Evolutionary conservation across 2,329 filamentous ascomycete genomes (phyloP).

Genomic region (Pseudodiploospora longispora): DNA sequence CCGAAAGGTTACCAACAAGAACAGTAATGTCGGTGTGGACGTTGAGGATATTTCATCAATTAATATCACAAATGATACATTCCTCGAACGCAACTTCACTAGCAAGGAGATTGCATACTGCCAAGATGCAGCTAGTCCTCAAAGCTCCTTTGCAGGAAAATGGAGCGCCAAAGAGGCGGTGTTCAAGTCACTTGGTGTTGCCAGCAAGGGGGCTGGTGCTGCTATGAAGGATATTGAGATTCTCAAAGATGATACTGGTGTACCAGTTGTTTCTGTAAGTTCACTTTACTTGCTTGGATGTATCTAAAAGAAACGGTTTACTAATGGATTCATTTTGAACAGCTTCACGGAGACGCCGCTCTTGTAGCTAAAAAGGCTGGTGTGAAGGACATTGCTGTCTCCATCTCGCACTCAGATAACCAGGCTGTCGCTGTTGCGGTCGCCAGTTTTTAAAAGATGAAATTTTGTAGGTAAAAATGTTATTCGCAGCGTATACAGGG

Average conservation of each 20-base stretch:
- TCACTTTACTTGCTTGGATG: neutral
- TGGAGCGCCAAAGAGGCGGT: slow-evolving; percentile 99
- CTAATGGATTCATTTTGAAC: slow-evolving; percentile 6
- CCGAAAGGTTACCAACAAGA: slow-evolving; percentile 42
- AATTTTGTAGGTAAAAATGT: too few relatives aligned
- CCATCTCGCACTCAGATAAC: slow-evolving; percentile 89
- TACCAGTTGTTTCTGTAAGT: slow-evolving; percentile 77
- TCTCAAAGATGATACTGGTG: slow-evolving; percentile 68
- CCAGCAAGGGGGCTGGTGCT: slow-evolving; percentile 80
- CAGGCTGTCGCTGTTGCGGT: slow-evolving; percentile 94
- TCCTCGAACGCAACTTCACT: slow-evolving; percentile 93
- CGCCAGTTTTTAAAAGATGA: slow-evolving; percentile 56
- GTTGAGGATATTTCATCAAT: slow-evolving; percentile 82
- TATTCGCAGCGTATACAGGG: too few relatives aligned
- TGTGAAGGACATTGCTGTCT: slow-evolving; percentile 82
- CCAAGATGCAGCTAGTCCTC: slow-evolving; percentile 65
- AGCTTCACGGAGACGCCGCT: slow-evolving; percentile 84
- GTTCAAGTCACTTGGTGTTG: slow-evolving; percentile 90
- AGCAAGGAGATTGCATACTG: slow-evolving; percentile 79
- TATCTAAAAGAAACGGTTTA: too few relatives aligned
- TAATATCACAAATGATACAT: slow-evolving; percentile 90
- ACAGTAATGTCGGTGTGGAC: slow-evolving; percentile 85
- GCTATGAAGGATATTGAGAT: slow-evolving; percentile 94
- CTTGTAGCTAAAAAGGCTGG: slow-evolving; percentile 77
- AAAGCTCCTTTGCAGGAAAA: slow-evolving; percentile 85